Evolutionary conservation across 768 basidiomycete species (phyloP), one percentile per base, ranked within the genome.

Genomic region (Mycena crocata): DNA sequence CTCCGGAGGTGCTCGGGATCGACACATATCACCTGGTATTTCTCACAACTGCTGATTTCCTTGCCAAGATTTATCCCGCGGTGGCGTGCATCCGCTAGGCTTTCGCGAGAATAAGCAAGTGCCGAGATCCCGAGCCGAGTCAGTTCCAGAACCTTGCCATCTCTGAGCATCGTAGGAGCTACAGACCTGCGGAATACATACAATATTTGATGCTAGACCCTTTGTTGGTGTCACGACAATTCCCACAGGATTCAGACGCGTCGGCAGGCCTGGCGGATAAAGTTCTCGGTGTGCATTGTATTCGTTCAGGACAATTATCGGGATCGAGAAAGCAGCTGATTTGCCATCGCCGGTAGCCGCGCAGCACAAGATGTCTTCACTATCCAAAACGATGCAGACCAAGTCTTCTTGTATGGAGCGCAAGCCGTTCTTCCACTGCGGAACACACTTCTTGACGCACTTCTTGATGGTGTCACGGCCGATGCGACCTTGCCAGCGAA

Each of bases 331-430:
- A 2, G 57, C 57, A 7, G 57, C 57, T n/a, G 57, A 46, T 34
- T 58, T 58, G 17, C 57, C 57, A 19, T 46, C 57, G 6, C 57
- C 57, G 3, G 57, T 58, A 13, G 57, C 57, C 42, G 57, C 48
- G 31, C 57, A 58, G 42, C 42, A 45, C n/a, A 58, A 30, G 5
- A 58, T 13, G 23, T 58, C 44, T 12, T 48, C 57, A 2, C 57
- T 44, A 46, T 46, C 45, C 26, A 57, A 24, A 28, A 48, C 23
- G 21, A 30, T 17, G 3, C 44, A 21, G 30, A 35, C 23, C 3
- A 58, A n/a, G 17, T 59, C 57, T 21, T 35, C 45, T 30, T 59
- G 57, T 3, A 46, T 13, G 3, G 32, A 17, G 15, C 32, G 45
- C 5, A 59, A 24, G 15, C 46, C 46, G 12, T 34, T 5, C n/a